A percentile compares a stretch with the other conserved stretches of the same genome.
Evolutionary conservation across 129 eudicot genomes (phyloP).

Genomic region (Artemisia tridentata): DNA sequence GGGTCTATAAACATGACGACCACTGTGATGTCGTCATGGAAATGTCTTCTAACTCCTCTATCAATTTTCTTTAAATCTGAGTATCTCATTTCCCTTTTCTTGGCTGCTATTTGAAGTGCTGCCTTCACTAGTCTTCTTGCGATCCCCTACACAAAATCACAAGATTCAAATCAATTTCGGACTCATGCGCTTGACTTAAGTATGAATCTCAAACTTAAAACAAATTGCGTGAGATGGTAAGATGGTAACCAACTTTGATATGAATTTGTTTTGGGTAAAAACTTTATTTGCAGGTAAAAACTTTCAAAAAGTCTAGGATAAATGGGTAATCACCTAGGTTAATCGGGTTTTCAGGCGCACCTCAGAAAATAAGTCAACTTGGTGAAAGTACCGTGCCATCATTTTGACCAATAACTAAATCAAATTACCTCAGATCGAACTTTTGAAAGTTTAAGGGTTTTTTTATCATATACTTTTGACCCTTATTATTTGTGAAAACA

Average conservation of each 20-base stretch:
- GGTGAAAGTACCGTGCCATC: too few relatives aligned
- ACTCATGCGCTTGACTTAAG: neutral
- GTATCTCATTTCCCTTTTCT: constrained; percentile 94
- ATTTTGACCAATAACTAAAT: too few relatives aligned
- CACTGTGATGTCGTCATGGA: constrained; percentile 89
- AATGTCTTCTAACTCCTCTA: constrained; percentile 94
- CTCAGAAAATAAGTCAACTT: too few relatives aligned
- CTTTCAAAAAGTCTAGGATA: too few relatives aligned
- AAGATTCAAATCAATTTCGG: neutral
- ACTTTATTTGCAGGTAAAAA: too few relatives aligned
- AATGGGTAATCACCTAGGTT: too few relatives aligned
- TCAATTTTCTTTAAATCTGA: constrained; percentile 91
- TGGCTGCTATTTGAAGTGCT: constrained; percentile 81
- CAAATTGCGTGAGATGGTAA: neutral
- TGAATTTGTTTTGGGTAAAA: too few relatives aligned
- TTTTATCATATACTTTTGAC: too few relatives aligned
- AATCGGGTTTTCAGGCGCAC: too few relatives aligned
- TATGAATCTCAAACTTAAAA: neutral
- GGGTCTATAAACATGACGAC: constrained; percentile 77
- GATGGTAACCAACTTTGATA: neutral
- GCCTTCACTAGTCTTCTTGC: constrained; percentile 78
- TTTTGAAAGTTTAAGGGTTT: too few relatives aligned
- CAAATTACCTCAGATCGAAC: too few relatives aligned
- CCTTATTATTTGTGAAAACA: too few relatives aligned
- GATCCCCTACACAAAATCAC: constrained; percentile 52